Percentiles rank a stretch among this genome's conserved stretches.
These are phyloP conservation scores for Trametes maxima DNA, from an alignment of 768 basidiomycete genomes.

Conservation along the genomic window DNA sequence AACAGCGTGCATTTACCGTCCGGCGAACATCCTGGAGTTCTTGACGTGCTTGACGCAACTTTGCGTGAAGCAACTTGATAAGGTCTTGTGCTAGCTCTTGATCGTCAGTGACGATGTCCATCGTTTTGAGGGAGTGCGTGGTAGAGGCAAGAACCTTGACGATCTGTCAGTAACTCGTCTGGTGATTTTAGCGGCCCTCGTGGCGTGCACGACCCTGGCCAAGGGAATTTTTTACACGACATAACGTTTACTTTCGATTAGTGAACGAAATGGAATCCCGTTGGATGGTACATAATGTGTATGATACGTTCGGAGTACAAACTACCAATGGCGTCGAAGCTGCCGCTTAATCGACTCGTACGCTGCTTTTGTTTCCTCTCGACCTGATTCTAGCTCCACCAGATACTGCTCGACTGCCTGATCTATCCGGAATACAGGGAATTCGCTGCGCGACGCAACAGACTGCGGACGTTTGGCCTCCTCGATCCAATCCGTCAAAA, in stretches of 20 bases:
- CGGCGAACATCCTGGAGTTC: conserved; percentile 1
- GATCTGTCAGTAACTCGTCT: too few relatives aligned
- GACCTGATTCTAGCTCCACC: conserved; percentile 62
- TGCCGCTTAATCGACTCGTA: conserved; percentile 77
- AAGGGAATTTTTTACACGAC: background rate
- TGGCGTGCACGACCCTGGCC: too few relatives aligned
- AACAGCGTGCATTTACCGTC: too few relatives aligned
- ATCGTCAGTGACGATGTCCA: conserved; percentile 12
- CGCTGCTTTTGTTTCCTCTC: conserved; percentile 59
- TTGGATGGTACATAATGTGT: background rate
- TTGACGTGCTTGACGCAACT: conserved; percentile 12
- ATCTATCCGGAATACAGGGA: conserved; percentile 81
- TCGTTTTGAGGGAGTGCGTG: background rate
- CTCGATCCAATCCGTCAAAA: conserved; percentile 81
- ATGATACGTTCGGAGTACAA: background rate
- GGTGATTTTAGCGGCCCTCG: too few relatives aligned
- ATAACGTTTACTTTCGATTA: background rate
- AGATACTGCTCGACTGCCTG: conserved; percentile 74
- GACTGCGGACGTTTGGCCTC: conserved; percentile 76
- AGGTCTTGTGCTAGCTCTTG: conserved; percentile 15
- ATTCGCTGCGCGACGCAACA: conserved; percentile 59
- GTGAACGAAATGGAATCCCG: background rate
- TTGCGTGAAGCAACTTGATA: conserved; percentile 9
- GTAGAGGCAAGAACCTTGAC: background rate
- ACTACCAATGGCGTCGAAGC: conserved; percentile 71